Percentiles rank a stretch among this genome's conserved stretches.
phyloP scores from a whole-genome alignment of 371 early-diverging fungal species.

The Nosema bombycis region DNA sequence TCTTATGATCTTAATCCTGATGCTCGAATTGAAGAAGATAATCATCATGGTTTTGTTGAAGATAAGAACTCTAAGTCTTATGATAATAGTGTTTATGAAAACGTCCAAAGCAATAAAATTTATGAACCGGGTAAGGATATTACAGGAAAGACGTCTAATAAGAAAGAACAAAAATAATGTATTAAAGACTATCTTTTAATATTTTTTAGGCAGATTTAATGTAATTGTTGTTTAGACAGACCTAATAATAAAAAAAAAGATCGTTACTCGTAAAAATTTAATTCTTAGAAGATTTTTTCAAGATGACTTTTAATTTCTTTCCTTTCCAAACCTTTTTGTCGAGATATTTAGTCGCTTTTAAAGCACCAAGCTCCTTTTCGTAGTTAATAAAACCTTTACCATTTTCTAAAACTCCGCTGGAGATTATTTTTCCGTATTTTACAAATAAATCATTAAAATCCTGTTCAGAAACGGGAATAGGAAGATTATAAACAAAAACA shows the following conservation, averaged over 20 bases:
- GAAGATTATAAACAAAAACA: conserved; percentile 43
- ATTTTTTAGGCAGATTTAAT: neutral
- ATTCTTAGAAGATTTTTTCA: too few species aligned
- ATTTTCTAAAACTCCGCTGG: conserved; percentile 17
- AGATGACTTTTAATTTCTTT: conserved; percentile 32
- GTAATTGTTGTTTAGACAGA: neutral
- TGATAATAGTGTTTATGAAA: neutral
- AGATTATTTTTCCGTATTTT: conserved; percentile 32
- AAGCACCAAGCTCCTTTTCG: conserved; percentile 31
- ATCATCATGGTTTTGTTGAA: neutral
- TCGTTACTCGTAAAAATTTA: neutral
- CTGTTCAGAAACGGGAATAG: conserved; percentile 6
- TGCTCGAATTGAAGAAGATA: neutral
- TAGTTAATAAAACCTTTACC: conserved; percentile 43
- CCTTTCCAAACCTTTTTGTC: conserved; percentile 28
- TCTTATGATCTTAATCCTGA: neutral
- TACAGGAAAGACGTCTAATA: neutral
- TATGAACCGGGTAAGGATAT: too few species aligned
- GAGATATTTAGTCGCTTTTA: conserved; percentile 41
- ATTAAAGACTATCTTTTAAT: neutral
- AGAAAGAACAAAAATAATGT: neutral
- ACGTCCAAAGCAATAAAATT: neutral
- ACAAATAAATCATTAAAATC: conserved; percentile 36
- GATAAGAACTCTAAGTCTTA: neutral
- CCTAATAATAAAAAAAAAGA: neutral